Evolutionary conservation across 495 filamentous ascomycete species (phyloP).

Genomic region (Filosporella fistucella): DNA sequence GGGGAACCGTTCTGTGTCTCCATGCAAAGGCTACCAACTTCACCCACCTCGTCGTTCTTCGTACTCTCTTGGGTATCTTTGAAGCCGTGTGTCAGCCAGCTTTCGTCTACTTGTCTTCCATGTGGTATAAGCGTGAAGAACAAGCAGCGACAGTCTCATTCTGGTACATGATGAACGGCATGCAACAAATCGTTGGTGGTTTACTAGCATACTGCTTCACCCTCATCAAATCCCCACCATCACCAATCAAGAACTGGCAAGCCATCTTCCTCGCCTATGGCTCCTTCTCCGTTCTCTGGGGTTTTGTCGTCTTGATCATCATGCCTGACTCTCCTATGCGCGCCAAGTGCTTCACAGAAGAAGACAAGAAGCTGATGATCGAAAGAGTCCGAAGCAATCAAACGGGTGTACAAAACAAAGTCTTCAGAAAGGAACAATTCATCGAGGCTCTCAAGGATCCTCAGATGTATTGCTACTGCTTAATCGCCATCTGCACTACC

Average conservation of each 20-base stretch:
- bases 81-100: conserved; percentile 58
- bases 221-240: conserved; percentile 10
- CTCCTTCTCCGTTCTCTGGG: conserved; percentile 53
- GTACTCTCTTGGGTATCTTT: conserved; percentile 58
- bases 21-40: conserved; percentile 42
- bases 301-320: conserved; percentile 55
- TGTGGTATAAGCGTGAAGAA: conserved; percentile 61
- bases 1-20: conserved; percentile 51
- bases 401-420: conserved; percentile 69
- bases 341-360: conserved; percentile 60
- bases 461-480: conserved; percentile 39
- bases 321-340: conserved; percentile 70
- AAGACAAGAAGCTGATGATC: conserved; percentile 56
- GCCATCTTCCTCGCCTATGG: conserved; percentile 61
- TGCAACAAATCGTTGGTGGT: conserved; percentile 38
- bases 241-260: conserved; percentile 19
- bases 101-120: conserved; percentile 52
- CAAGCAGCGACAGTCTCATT: conserved; percentile 52
- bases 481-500: conserved; percentile 61
- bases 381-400: conserved; percentile 62
- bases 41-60: conserved; percentile 48
- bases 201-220: conserved; percentile 22
- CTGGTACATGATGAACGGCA: conserved; percentile 70
- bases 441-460: conserved; percentile 56
- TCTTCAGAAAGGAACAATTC: conserved; percentile 61